Base-by-base conservation (phyloP, 2,329 filamentous ascomycete species). In the Stemphylium beticola region DNA sequence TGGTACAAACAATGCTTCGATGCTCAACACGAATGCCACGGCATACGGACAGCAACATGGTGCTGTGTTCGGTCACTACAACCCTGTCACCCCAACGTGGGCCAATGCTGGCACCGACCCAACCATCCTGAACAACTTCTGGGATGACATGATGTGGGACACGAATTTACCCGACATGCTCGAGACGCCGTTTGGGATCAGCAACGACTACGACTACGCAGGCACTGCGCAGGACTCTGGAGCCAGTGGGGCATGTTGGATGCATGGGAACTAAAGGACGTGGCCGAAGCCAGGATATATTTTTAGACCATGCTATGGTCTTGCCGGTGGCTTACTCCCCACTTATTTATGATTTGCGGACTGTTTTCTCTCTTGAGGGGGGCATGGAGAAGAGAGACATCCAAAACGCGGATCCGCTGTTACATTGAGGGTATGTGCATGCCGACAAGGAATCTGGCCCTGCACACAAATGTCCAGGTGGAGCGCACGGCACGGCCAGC, bases 141-240 rank as follows among this genome's bases (percentile, higher is more conserved):
- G 75, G 75, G 74, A 76, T 50, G 73, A 76, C 43, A 76, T 76
- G 73, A 74, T 76, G 71, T 77, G 75, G 75, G 75, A 77, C 41
- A 75, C 73, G 1, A 72, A 70, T 38, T 47, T 75, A 17, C 72
- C 73, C 4, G 73, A 76, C 49, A 71, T 75, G 64, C 62, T 73
- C 14, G 74, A 76, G 37, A 65, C 66, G 12, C 72, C 73, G 4
- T 74, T 72, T 55, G 70, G 71, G 2, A 43, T 74, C 4, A 62
- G 60, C 17, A 69, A 66, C n/a, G 72, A 73, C 20, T 74, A 69
- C 36, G 74, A 75, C 12, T 76, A 69, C 46, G 65, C 67, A 15
- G 63, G 65, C 15, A 61, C 69, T 6, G 71, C 71, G 42, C 71
- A 73, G 49, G 73, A 74, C 47, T 65, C 68, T 14, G 69, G 67